Conservation (phyloP, 2,329 filamentous ascomycete genomes). For the Pseudopithomyces maydicus region DNA sequence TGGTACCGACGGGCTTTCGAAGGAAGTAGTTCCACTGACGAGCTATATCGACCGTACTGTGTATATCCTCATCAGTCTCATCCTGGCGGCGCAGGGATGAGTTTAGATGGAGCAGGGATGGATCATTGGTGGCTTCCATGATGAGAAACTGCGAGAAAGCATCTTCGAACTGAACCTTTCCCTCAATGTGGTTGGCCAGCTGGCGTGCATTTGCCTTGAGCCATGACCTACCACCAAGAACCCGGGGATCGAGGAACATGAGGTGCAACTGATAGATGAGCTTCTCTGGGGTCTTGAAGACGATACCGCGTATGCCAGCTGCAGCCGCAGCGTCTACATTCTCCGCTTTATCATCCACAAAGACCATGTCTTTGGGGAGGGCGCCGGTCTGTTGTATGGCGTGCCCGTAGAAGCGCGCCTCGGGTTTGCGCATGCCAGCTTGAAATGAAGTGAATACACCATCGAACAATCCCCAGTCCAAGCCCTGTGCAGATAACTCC, state of each 20-base stretch:
- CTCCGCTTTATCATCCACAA: constrained; percentile 38
- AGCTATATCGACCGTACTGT: constrained; percentile 8
- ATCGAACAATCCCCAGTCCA: constrained; percentile 44
- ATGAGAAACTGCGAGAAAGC: constrained; percentile 38
- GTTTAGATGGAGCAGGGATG: constrained; percentile 13
- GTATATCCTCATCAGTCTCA: neutral
- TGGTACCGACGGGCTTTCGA: constrained; percentile 14
- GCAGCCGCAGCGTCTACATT: constrained; percentile 29
- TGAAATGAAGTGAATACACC: constrained; percentile 40
- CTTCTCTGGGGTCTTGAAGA: constrained; percentile 19
- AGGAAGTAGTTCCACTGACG: constrained; percentile 36
- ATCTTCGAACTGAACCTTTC: constrained; percentile 21
- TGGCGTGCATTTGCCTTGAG: constrained; percentile 21
- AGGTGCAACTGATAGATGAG: constrained; percentile 19
- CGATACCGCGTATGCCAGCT: constrained; percentile 36
- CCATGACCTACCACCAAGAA: constrained; percentile 22
- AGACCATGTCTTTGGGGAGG: constrained; percentile 21
- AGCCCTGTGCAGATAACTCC: constrained; percentile 30
- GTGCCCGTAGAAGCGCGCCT: constrained; percentile 37
- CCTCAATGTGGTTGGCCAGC: constrained; percentile 25
- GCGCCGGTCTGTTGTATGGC: constrained; percentile 29
- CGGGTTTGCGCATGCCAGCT: constrained; percentile 44
- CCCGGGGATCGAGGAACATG: constrained; percentile 22
- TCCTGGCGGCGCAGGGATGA: neutral
- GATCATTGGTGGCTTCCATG: constrained; percentile 24